phyloP scores from a whole-genome alignment of 2,329 filamentous ascomycete species.

The Sporothrix humicola region DNA sequence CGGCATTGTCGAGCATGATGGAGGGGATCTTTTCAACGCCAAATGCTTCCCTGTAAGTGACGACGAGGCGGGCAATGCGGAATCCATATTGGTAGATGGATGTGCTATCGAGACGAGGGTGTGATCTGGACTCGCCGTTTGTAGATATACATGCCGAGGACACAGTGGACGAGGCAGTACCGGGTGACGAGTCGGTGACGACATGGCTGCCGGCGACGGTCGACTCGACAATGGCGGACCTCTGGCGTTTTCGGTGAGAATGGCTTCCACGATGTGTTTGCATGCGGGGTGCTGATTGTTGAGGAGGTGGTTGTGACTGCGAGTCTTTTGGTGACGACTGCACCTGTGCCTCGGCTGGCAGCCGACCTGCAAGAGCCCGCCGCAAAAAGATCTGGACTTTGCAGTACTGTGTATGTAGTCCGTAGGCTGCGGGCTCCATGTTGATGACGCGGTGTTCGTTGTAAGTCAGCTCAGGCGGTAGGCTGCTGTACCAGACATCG shows the following conservation, averaged over 20 bases:
- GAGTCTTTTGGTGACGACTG: background rate
- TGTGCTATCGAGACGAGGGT: background rate
- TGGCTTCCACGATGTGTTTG: conserved; percentile 10
- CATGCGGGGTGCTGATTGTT: background rate
- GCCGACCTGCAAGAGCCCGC: background rate
- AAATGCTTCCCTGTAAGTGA: conserved; percentile 32
- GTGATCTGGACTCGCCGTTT: background rate
- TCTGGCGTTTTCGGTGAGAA: background rate
- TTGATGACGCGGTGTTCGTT: conserved; percentile 25
- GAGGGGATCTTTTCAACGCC: conserved; percentile 33
- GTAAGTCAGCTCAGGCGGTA: conserved; percentile 31
- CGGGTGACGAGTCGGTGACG: background rate
- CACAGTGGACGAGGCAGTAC: background rate
- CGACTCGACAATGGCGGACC: conserved; percentile 2
- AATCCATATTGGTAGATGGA: conserved; percentile 30
- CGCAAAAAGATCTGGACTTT: conserved; percentile 32
- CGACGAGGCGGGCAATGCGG: conserved; percentile 31
- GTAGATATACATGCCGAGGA: background rate
- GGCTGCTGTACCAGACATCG: conserved; percentile 29
- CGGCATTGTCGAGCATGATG: conserved; percentile 34
- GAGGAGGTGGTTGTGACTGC: background rate
- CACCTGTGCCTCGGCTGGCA: background rate
- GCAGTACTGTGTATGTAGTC: conserved; percentile 32
- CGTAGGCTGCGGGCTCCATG: conserved; percentile 30
- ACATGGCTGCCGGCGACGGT: background rate